A percentile compares a stretch with the other conserved stretches of the same genome.
Conservation (phyloP, 305 asterid genomes). For the Solanum chacoense region DNA sequence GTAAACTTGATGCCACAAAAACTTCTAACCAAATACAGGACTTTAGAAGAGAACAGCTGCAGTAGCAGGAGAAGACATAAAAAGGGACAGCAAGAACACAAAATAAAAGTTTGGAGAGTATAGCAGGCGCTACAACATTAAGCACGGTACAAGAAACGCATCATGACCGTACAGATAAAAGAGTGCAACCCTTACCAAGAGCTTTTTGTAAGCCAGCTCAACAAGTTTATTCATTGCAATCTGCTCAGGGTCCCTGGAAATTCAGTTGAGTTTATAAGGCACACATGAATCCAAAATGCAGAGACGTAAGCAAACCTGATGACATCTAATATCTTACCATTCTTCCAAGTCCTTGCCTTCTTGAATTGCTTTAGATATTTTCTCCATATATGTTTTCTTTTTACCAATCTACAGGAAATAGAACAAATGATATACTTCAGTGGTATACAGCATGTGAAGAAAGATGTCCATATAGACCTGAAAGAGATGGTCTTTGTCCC, state of each 20-base stretch:
- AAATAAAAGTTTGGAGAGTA: not conserved
- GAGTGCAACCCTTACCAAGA: slow-evolving; percentile 51
- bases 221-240: slow-evolving; percentile 77
- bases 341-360: slow-evolving; percentile 34
- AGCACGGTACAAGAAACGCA: not conserved
- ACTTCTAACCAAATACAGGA: not conserved
- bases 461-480: not conserved
- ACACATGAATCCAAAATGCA: not conserved
- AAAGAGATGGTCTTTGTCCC: not conserved
- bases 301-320: not conserved
- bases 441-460: not conserved
- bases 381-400: slow-evolving; percentile 53
- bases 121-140: not conserved
- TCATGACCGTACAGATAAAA: not conserved
- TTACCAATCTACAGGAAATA: slow-evolving; percentile 39
- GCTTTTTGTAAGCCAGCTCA: slow-evolving; percentile 80
- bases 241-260: slow-evolving; percentile 75
- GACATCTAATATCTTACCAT: slow-evolving; percentile 33
- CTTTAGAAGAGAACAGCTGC: not conserved
- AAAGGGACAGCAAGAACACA: not conserved
- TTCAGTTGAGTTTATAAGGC: slow-evolving; percentile 3
- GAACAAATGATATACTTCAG: slow-evolving; percentile 9
- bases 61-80: not conserved
- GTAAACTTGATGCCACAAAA: not conserved
- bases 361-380: slow-evolving; percentile 41